A percentile compares a stretch with the other conserved stretches of the same genome.
Evolutionary conservation across 495 filamentous ascomycete genomes (phyloP).

Genomic region (Neurospora hispaniola): DNA sequence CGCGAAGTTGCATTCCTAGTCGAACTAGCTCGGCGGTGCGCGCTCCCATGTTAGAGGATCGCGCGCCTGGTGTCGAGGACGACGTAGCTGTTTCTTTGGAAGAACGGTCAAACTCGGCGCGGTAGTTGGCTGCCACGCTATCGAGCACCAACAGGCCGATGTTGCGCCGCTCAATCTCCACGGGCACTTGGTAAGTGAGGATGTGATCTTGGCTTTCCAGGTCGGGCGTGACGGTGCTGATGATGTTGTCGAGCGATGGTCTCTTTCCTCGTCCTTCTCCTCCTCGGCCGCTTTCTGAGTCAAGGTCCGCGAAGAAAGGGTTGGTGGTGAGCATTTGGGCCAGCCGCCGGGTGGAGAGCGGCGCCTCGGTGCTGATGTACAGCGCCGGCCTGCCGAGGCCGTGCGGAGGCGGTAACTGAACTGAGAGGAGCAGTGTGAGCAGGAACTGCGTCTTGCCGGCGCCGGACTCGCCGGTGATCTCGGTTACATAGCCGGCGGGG

Average conservation of each 20-base stretch:
- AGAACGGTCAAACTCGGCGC: slow-evolving; percentile 69
- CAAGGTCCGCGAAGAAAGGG: slow-evolving; percentile 43
- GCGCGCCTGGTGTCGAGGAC: not conserved
- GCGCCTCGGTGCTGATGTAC: slow-evolving; percentile 92
- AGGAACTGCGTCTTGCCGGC: slow-evolving; percentile 96
- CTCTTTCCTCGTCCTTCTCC: slow-evolving; percentile 12
- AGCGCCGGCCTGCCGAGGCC: slow-evolving; percentile 62
- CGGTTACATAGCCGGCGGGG: slow-evolving; percentile 70
- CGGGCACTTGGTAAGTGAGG: slow-evolving; percentile 78
- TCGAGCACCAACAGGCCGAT: slow-evolving; percentile 79
- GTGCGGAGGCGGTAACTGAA: slow-evolving; percentile 63
- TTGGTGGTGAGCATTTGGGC: slow-evolving; percentile 63
- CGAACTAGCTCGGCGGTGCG: slow-evolving; percentile 60
- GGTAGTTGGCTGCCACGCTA: slow-evolving; percentile 87
- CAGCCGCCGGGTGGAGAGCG: slow-evolving; percentile 70
- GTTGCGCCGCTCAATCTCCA: slow-evolving; percentile 62
- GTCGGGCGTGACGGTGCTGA: slow-evolving; percentile 77
- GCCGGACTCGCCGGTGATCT: slow-evolving; percentile 89
- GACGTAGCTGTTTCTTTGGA: not conserved
- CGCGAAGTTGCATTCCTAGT: slow-evolving; percentile 65
- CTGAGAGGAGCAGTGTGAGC: slow-evolving; percentile 65
- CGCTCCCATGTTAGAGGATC: slow-evolving; percentile 41
- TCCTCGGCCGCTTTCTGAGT: slow-evolving; percentile 10
- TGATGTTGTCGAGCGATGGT: slow-evolving; percentile 60
- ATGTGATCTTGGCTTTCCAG: slow-evolving; percentile 95